Evolutionary conservation across 352 stramenopile species (phyloP), one percentile per base, ranked within the genome.

Genomic region (Phytophthora rubi): DNA sequence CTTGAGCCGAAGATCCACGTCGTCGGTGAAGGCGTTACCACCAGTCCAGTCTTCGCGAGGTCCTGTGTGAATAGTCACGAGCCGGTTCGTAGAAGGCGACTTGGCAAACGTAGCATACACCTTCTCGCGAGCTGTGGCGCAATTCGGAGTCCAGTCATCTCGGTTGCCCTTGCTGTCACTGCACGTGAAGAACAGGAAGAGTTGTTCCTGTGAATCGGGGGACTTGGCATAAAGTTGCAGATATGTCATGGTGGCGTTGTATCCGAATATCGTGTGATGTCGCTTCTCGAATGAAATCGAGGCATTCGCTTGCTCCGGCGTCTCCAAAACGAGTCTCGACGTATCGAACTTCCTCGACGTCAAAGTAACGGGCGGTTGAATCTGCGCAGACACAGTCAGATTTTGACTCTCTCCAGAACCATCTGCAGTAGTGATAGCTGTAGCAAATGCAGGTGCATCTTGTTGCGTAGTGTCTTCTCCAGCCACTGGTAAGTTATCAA

Each of bases 161-260:
- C 70, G 56, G 1, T 67, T 71, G 18, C 77, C 77, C 37, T 86
- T 57, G 21, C 73, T 71, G 53, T 88, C 79, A 16, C 81, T 87
- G 70, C 84, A 92, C 2, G 77, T 85, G 62, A 92, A 92, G 56
- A 90, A 90, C 13, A 91, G 68, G 57, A 90, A 90, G n/a, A 92
- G 57, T 12, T 77, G 59, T 32, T 89, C 80, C 53, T 72, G 57
- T 15, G 60, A 75, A 49, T 61, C 33, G 16, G 6, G 10, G 16
- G 55, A 57, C 30, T 47, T 82, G 39, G 15, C 62, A 39, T 90
- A 89, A 23, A 75, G 76, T 58, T 74, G 59, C 6, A 92, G 66
- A 65, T 82, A 90, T 16, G 77, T 63, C 21, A 85, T 71, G 3
- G 73, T 87, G 47, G 80, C 76, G 21, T 80, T 79, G 60, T 89